Evolutionary conservation across 768 basidiomycete genomes (phyloP), one percentile per base, ranked within the genome.

Genomic region (Phanerochaete sordida): DNA sequence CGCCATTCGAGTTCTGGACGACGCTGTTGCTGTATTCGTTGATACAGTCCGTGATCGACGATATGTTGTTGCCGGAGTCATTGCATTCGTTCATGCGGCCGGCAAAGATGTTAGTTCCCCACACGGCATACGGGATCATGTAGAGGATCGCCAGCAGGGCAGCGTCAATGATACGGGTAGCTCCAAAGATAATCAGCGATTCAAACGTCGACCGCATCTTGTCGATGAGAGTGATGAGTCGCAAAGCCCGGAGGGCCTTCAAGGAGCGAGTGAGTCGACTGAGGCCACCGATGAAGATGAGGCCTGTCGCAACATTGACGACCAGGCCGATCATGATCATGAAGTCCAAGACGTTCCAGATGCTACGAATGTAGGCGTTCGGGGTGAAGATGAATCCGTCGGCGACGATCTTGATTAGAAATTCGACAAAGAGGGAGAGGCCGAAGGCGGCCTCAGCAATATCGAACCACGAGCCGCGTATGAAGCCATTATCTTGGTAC

Each of bases 311-410:
- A 53, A 91, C 80, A 62, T 92, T 95, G 68, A 89, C 79, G 26
- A 94, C 72, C 30, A 96, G 73, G 5, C 92, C 90, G 33, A 76
- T 70, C 76, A 98, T 84, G 70, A 98, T 88, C 69, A 92, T 70
- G 65, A 95, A 87, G 74, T 98, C 96, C 59, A 98, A 75, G 66
- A 88, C 72, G 71, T 98, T 98, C 94, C 95, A 98, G 8, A 95
- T 87, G 62, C 90, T 91, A 27, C 87, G 87, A 28, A 97, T 72
- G 69, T 98, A 98, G 0, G 94, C 93, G 66, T 95, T 95, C 0
- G 94, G 94, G 0, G 91, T 87, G 74, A 95, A 94, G 15, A 90
- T 68, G 72, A 96, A 90, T 0, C 96, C 96, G 68, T 98, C 96
- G 1, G 96, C 96, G 49, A 93, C 76, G 70, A 95, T 74, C 74